Conservation (phyloP, 2,329 filamentous ascomycete genomes). For the Xenosphaeropsis pyriputrescens region DNA sequence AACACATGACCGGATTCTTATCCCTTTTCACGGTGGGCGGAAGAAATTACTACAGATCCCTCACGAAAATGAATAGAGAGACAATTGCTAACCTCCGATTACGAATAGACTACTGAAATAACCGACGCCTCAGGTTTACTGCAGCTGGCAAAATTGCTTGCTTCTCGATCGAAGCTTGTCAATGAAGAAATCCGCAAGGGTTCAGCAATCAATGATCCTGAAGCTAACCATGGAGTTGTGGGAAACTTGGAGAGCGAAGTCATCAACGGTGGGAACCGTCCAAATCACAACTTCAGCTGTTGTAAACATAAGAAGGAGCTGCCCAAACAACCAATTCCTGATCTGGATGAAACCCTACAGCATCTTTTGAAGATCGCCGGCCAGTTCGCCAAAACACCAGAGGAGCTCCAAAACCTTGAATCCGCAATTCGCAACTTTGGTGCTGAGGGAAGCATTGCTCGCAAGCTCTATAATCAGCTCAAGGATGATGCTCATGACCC, state of each 20-base stretch:
- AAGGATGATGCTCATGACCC: conserved; percentile 2
- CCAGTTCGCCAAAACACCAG: conserved; percentile 1
- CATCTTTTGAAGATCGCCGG: conserved; percentile 1
- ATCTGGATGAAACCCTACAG: conserved; percentile 4
- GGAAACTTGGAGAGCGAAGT: neutral
- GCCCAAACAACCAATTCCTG: conserved; percentile 5
- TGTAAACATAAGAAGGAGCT: conserved; percentile 1
- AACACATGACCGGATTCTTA: no score
- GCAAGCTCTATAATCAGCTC: conserved; percentile 1
- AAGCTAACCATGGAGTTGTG: neutral
- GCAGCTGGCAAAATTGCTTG: conserved; percentile 12
- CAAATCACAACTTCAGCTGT: conserved; percentile 1
- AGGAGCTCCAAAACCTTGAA: conserved; percentile 2
- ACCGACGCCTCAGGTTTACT: conserved; percentile 12
- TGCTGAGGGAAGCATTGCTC: no score
- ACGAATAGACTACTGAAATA: conserved; percentile 16
- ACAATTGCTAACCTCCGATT: no score
- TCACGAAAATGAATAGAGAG: no score
- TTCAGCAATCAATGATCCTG: neutral
- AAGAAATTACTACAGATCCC: no score
- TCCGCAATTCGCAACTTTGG: no score
- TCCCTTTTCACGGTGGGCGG: no score
- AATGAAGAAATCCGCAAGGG: conserved; percentile 1
- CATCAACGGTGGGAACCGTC: neutral
- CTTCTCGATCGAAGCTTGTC: conserved; percentile 12